Evolutionary conservation across 106 monocot species (phyloP), one percentile per base, ranked within the genome.

Genomic region (Acorus calamus): DNA sequence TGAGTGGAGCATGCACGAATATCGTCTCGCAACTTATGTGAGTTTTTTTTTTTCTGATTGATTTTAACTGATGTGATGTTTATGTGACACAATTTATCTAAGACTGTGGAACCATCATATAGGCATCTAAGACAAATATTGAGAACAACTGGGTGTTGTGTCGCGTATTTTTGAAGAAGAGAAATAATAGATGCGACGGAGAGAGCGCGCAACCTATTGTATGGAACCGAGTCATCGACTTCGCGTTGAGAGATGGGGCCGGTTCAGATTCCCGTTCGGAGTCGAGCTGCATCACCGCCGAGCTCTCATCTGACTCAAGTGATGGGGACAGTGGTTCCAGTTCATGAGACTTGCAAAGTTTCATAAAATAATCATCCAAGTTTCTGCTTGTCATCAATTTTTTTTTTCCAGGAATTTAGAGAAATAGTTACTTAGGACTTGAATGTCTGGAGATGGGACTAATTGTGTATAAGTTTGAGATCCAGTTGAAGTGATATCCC

Each of bases 1-100:
- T 5, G 84, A 86, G 51, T 94, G 89, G 94, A 50, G 84, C 70
- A 89, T 94, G 89, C 94, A 94, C 45, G 94, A 94, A 69, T 94
- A 89, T 49, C 78, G 81, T 60, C 86, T 89, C 44, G 62, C 77
- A 49, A 28, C 28, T 28, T 55, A 53, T 55, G 45, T 43, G 14
- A 11, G 11, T 2, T 2, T 42, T 43, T 57, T 48, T 5, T 57
- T 66, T 49, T 9, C 11, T 62, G 69, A 59, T 79, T 71, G 48
- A 49, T 28, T 28, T 28, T 28, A 28, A 28, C 28, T 28, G 28
- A 28, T 28, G 28, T 28, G 28, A 28, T 28, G 28, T 28, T 28
- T 28, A 28, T 51, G 64, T 14, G 53, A 10, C 9, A 56, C 54
- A 11, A 11, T 59, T n/a, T 28, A 47, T 41, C 1, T 28, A 1